Conservation (phyloP, 2,329 filamentous ascomycete species). For the Xylariaceae sp. region DNA sequence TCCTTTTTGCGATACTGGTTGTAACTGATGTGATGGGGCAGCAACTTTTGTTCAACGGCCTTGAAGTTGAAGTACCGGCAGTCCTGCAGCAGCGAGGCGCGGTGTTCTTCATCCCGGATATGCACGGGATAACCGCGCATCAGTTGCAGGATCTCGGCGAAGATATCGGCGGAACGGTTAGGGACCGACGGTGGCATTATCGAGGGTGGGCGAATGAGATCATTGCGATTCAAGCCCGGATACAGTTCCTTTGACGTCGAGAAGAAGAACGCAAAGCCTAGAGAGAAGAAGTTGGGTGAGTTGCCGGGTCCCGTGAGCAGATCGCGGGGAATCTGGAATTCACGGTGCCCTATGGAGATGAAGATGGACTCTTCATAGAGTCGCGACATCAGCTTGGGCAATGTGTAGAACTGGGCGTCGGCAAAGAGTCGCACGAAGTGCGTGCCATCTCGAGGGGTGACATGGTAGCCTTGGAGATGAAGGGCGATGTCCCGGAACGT, state of each 20-base stretch:
- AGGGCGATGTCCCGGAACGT: constrained; percentile 87
- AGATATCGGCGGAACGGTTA: constrained; percentile 75
- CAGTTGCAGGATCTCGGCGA: constrained; percentile 74
- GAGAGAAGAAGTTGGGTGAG: constrained; percentile 90
- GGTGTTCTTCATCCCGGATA: constrained; percentile 70
- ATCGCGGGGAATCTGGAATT: constrained; percentile 87
- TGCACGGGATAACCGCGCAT: constrained; percentile 77
- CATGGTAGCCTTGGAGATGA: constrained; percentile 88
- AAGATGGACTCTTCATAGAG: constrained; percentile 89
- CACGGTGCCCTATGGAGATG: constrained; percentile 78
- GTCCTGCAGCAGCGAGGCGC: constrained; percentile 72
- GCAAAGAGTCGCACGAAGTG: constrained; percentile 92
- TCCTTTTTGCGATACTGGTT: constrained; percentile 63
- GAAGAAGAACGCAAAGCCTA: constrained; percentile 87
- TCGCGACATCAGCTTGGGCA: constrained; percentile 84
- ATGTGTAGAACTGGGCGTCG: constrained; percentile 89
- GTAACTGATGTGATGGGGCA: constrained; percentile 69
- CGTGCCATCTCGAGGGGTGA: constrained; percentile 71
- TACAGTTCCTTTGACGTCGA: constrained; percentile 74
- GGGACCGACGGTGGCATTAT: constrained; percentile 79
- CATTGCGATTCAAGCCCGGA: constrained; percentile 73
- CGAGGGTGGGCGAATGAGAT: constrained; percentile 77
- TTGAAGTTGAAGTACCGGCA: constrained; percentile 92
- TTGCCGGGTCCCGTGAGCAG: constrained; percentile 82
- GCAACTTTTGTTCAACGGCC: constrained; percentile 80